Evolutionary conservation across 106 monocot species (phyloP), one percentile per base, ranked within the genome.

Genomic region (Xerophyta viscosa): DNA sequence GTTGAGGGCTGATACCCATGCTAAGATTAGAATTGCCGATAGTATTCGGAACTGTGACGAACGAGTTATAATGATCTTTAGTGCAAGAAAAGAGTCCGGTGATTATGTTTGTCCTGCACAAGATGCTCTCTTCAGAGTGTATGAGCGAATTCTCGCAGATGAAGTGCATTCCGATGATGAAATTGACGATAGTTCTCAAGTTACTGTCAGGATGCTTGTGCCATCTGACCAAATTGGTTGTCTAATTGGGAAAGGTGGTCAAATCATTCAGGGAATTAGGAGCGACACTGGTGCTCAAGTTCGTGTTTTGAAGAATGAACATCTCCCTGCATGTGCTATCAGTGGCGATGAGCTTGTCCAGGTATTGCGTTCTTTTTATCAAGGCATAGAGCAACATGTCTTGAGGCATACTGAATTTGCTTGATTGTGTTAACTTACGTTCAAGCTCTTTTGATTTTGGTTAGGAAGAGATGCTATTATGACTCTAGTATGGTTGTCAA

Each of bases 141-240:
- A 85, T 44, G 96, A 96, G 50, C 72, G 76, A 48, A 75, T 96
- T 33, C 46, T 78, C 4, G 41, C 59, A 14, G 96, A 89, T 24
- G 88, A 89, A 21, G 47, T 30, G 24, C 52, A 23, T 12, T 68
- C 17, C 46, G 84, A 72, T 30, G 85, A 84, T 60, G 88, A 85
- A 12, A 37, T 1, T 29, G 78, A 82, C 18, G 67, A 39, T 66
- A 33, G 45, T 23, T 54, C 67, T 57, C 76, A 82, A 46, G 78
- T 82, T 63, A 85, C 85, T 23, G 76, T 68, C 31, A 81, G 96
- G 7, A 50, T 96, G 37, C 81, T 96, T 57, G 78, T 96, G 43
- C 96, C 96, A 28, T 79, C 85, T 3, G 96, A 96, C 75, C 96
- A 96, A 50, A 89, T 96, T 66, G 96, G 96, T 31, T 96, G 89